These are phyloP conservation scores for Kazachstania sp. DNA, from an alignment of 1,139 yeast species.

Conservation along the genomic window DNA sequence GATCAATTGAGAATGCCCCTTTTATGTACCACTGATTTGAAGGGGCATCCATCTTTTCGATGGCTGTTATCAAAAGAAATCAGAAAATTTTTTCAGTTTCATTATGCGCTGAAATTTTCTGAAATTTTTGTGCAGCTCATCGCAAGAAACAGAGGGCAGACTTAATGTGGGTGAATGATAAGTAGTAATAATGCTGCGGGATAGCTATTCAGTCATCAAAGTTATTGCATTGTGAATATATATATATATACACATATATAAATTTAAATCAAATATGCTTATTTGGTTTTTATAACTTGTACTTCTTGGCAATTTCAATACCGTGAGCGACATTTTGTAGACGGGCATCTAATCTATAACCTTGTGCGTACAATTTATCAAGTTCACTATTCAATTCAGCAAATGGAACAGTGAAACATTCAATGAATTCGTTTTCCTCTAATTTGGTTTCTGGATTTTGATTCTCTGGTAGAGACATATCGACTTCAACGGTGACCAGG, in stretches of 20 bases:
- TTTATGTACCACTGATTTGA: neutral
- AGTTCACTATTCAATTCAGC: constrained; percentile 48
- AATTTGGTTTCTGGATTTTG: constrained; percentile 59
- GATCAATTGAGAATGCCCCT: neutral
- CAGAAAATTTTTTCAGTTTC: neutral
- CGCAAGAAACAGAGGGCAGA: neutral
- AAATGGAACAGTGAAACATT: constrained; percentile 65
- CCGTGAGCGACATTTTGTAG: constrained; percentile 84
- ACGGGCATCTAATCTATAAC: constrained; percentile 76
- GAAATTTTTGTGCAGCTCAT: neutral
- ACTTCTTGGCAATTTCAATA: constrained; percentile 40
- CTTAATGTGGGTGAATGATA: too few species aligned
- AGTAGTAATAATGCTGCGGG: neutral
- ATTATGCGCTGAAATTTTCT: neutral
- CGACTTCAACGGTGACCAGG: constrained; percentile 72
- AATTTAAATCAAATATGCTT: neutral
- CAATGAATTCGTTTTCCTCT: constrained; percentile 87
- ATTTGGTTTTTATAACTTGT: constrained; percentile 16
- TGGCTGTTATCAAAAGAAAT: too few species aligned
- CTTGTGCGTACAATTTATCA: constrained; percentile 46
- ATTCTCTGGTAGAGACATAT: constrained; percentile 57
- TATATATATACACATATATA: neutral
- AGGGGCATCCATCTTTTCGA: too few species aligned
- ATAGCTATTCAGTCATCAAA: neutral
- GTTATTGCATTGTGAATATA: neutral